phyloP scores from a whole-genome alignment of 352 stramenopile genomes.

The Globisporangium parvum region DNA sequence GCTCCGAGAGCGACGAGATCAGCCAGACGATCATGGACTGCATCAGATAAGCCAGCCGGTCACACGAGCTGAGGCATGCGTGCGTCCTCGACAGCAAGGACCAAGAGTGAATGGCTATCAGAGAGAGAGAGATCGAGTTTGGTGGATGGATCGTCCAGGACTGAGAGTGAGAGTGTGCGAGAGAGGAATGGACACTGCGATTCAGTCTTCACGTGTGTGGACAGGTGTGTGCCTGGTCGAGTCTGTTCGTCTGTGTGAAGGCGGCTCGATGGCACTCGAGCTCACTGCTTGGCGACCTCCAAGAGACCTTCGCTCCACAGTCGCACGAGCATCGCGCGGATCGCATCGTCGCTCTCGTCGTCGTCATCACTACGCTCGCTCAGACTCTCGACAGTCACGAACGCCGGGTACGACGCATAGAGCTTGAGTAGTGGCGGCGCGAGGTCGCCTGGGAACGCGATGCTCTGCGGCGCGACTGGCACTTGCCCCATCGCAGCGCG shows the following conservation, averaged over 20 bases:
- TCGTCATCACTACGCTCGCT: conserved; percentile 27
- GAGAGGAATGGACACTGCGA: not conserved
- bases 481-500: conserved; percentile 27
- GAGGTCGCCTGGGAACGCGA: conserved; percentile 62
- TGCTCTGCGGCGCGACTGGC: conserved; percentile 37
- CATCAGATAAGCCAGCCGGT: conserved; percentile 78
- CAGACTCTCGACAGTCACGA: conserved; percentile 35
- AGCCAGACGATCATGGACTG: conserved; percentile 96
- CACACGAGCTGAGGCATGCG: not conserved
- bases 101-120: not conserved
- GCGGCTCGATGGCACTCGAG: not conserved
- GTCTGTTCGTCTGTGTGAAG: not conserved
- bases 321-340: conserved; percentile 77
- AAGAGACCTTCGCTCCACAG: conserved; percentile 73
- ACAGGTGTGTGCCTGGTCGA: too few species aligned
- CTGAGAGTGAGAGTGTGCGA: not conserved
- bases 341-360: conserved; percentile 37
- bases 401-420: conserved; percentile 38
- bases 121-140: not conserved
- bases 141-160: not conserved
- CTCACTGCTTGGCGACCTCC: conserved; percentile 19
- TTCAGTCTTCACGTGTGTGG: not conserved
- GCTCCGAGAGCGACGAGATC: conserved; percentile 91
- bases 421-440: conserved; percentile 63
- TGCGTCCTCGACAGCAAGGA: not conserved